These are phyloP conservation scores for Erodium moschatum DNA, from an alignment of 441 rosid genomes.

Conservation along the genomic window DNA sequence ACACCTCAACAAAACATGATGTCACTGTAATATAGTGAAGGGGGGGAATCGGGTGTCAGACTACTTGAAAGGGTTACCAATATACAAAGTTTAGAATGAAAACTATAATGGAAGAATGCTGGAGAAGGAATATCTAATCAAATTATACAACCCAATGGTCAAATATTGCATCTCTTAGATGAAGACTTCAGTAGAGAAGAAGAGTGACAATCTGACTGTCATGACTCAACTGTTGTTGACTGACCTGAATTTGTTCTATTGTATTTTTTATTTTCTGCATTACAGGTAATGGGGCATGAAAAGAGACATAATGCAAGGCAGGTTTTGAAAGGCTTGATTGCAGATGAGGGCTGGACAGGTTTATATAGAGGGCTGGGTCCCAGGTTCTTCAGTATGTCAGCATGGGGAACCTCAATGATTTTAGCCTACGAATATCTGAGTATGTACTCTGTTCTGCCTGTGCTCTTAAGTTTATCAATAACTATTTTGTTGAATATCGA, in stretches of 20 bases:
- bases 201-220: background rate
- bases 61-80: no score
- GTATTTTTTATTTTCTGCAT: constrained; percentile 11
- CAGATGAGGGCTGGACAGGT: constrained; percentile 91
- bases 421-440: constrained; percentile 85
- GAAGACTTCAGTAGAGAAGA: no score
- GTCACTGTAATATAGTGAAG: no score
- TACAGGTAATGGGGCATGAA: constrained; percentile 79
- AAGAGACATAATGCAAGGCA: constrained; percentile 57
- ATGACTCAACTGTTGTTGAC: background rate
- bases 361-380: constrained; percentile 87
- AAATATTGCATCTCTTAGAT: background rate
- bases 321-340: constrained; percentile 57
- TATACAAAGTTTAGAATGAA: no score
- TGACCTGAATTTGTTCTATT: background rate
- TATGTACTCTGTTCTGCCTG: constrained; percentile 28
- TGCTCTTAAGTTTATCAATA: background rate
- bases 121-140: background rate
- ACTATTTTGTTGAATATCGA: no score
- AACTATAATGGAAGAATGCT: background rate
- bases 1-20: no score
- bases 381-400: constrained; percentile 87
- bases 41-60: no score
- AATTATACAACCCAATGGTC: background rate
- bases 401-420: constrained; percentile 98